phyloP scores from a whole-genome alignment of 2,329 filamentous ascomycete species.

The Xylaria polymorpha region DNA sequence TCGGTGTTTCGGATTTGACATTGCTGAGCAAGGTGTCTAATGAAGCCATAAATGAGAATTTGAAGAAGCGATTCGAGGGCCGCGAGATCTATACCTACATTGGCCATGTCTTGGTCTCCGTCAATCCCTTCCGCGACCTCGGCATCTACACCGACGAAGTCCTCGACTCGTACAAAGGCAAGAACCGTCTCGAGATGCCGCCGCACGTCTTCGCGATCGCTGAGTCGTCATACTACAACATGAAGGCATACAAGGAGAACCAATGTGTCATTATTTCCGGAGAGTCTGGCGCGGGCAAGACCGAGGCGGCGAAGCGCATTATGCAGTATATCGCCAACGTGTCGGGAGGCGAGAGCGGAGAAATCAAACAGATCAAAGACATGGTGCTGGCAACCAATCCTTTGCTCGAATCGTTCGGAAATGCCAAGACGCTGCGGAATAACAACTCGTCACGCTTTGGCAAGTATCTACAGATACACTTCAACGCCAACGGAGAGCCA shows the following conservation, averaged over 20 bases:
- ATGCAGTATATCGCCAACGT: slow-evolving; percentile 99
- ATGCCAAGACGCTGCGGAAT: slow-evolving; percentile 96
- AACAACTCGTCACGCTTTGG: slow-evolving; percentile 99
- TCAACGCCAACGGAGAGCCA: slow-evolving; percentile 90
- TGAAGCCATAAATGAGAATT: slow-evolving; percentile 98
- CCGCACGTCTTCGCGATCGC: slow-evolving; percentile 98
- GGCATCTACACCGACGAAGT: slow-evolving; percentile 98
- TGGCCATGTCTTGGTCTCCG: slow-evolving; percentile 97
- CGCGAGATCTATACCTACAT: slow-evolving; percentile 99
- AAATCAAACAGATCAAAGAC: slow-evolving; percentile 97
- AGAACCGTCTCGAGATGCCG: slow-evolving; percentile 94
- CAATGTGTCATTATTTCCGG: slow-evolving; percentile 99
- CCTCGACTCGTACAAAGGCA: slow-evolving; percentile 92
- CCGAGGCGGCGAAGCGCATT: slow-evolving; percentile 96
- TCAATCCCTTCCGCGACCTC: slow-evolving; percentile 97
- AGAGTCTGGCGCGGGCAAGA: slow-evolving; percentile 98
- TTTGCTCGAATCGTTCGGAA: slow-evolving; percentile 95
- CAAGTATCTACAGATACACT: slow-evolving; percentile 97
- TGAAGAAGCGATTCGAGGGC: slow-evolving; percentile 98
- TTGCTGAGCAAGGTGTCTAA: slow-evolving; percentile 98
- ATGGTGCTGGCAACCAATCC: slow-evolving; percentile 99
- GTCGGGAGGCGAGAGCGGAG: slow-evolving; percentile 83
- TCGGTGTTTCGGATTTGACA: slow-evolving; percentile 97
- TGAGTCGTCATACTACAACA: slow-evolving; percentile 97
- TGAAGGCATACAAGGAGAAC: slow-evolving; percentile 99